phyloP scores from a whole-genome alignment of 352 stramenopile species.

The Pythium vanterpoolii region DNA sequence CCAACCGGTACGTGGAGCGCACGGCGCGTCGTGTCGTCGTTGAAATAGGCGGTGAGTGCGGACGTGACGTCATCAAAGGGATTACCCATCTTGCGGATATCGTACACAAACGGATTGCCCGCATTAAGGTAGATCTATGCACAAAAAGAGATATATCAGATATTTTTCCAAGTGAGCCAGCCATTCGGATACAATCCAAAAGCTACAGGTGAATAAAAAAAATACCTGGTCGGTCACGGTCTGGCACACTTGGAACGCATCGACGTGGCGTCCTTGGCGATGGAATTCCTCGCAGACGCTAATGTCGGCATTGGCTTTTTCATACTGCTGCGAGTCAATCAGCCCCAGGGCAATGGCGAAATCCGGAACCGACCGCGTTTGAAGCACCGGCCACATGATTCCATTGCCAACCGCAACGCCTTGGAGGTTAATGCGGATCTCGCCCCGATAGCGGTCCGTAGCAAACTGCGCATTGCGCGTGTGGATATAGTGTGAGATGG shows the following conservation, averaged over 20 bases:
- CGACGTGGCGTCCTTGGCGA: conserved; percentile 63
- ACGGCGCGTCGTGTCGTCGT: conserved; percentile 68
- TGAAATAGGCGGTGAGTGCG: conserved; percentile 77
- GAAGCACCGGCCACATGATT: conserved; percentile 78
- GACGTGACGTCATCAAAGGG: conserved; percentile 51
- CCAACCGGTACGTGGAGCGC: conserved; percentile 81
- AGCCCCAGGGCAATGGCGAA: conserved; percentile 76
- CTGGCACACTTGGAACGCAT: conserved; percentile 71
- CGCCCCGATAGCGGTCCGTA: conserved; percentile 23
- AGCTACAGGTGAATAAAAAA: neutral
- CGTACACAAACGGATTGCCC: conserved; percentile 84
- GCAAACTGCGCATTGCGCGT: conserved; percentile 61
- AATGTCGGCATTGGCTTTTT: conserved; percentile 68
- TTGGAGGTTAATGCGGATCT: conserved; percentile 65
- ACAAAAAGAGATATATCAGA: neutral
- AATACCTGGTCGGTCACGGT: conserved; percentile 50
- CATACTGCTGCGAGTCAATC: conserved; percentile 83
- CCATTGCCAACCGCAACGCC: conserved; percentile 91
- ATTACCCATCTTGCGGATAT: conserved; percentile 66
- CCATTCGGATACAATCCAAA: neutral
- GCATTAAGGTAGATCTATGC: conserved; percentile 65
- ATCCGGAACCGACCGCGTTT: conserved; percentile 77
- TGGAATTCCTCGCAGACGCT: conserved; percentile 75
- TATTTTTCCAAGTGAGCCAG: neutral
- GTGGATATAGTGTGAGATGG: conserved; percentile 93